Conservation (phyloP, 768 basidiomycete species). For the Lentinula lateritia region DNA sequence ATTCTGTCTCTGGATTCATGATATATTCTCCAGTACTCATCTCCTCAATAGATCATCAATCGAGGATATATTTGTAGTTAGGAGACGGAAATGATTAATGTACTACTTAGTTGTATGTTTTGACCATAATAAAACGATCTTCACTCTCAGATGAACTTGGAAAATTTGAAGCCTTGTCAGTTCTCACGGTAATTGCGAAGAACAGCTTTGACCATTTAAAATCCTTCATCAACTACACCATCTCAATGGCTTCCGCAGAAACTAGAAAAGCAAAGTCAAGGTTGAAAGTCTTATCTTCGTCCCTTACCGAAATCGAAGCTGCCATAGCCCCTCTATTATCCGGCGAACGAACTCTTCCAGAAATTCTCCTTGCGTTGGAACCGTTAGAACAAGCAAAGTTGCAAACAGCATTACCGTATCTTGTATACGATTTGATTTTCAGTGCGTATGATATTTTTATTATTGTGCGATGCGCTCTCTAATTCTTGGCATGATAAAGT, state of each 20-base stretch:
- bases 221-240: too few relatives aligned
- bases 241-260: constrained; percentile 17
- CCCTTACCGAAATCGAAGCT: constrained; percentile 67
- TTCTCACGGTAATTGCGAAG: not conserved
- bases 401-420: constrained; percentile 74
- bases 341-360: constrained; percentile 49
- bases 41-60: too few relatives aligned
- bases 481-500: constrained; percentile 33
- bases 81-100: too few relatives aligned
- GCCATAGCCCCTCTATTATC: constrained; percentile 62
- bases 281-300: constrained; percentile 44
- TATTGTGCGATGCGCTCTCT: not conserved
- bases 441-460: constrained; percentile 38
- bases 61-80: too few relatives aligned
- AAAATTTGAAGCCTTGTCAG: too few relatives aligned
- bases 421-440: constrained; percentile 82
- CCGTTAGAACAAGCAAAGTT: constrained; percentile 79
- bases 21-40: too few relatives aligned
- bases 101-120: too few relatives aligned
- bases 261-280: constrained; percentile 40
- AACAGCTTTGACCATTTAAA: not conserved
- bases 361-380: constrained; percentile 58
- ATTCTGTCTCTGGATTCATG: too few relatives aligned
- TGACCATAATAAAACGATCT: too few relatives aligned
- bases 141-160: too few relatives aligned